Base-by-base conservation (phyloP, 2,329 filamentous ascomycete species). In the Coleophoma cylindrospora region DNA sequence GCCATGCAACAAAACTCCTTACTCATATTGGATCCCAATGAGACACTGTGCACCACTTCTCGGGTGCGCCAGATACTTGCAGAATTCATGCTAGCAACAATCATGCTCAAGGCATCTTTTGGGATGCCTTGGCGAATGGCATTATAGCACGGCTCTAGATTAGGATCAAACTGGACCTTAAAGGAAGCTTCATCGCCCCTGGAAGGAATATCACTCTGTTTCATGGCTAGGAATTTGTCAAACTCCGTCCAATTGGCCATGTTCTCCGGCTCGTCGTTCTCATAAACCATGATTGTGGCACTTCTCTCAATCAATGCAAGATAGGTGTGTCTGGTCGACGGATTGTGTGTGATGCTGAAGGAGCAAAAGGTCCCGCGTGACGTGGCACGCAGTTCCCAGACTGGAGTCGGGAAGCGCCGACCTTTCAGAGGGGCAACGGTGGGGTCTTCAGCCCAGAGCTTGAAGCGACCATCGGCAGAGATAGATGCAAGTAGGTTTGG, bases 381-480 rank as follows among this genome's bases (percentile, higher is more conserved):
- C 9, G 52, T 54, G 38, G 60, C 54, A 2, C 60, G 53, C 0
- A 63, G 52, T 43, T 66, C 63, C 50, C 55, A 66, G 12, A 80
- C 74, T 41, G 74, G 71, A 36, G 88, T 83, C 61, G 89, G 89
- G 75, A 96, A 97, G 47, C 91, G 85, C 33, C 87, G 83, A 33
- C 91, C 90, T 34, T 80, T 83, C 51, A 79, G 76, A 0, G 86
- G 84, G 1, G 87, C 78, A 45, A 94, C 87, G 1, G 85, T 87
- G 14, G 87, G 84, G 68, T 96, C 90, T 71, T 96, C 92, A 53
- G 88, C 86, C 92, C 92, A 97, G 57, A 97, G 77, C 66, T 91
- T 89, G 74, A 95, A 90, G 67, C 86, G 85, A 62, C 92, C 89
- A 62, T 96, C 92, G 62, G 92, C 87, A 55, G 89, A 90, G 52